Evolutionary conservation across 2,329 filamentous ascomycete genomes (phyloP), one percentile per base, ranked within the genome.

Genomic region (Colletotrichum sp.): DNA sequence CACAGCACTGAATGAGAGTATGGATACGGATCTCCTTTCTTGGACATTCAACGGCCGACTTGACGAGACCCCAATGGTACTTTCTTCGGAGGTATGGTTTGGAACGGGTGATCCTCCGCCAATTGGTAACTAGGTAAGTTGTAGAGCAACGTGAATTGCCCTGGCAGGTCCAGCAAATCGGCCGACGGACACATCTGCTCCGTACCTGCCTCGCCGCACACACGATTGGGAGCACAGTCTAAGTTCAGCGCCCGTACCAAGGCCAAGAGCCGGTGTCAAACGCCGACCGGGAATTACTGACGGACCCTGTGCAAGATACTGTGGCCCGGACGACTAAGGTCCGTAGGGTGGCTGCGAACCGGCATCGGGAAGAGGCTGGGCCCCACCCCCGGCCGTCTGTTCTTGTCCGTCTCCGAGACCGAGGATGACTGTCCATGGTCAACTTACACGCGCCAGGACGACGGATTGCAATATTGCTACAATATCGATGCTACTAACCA

Each of bases 191-290:
- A 43, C 38, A 43, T 18, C 1, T 43, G 38, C 38, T n/a, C 38
- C 18, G 9, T 6, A 10, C 18, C 0, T 12, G 9, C n/a, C 9
- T n/a, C 38, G 38, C 18, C 38, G 38, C 38, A 43, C 18, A 43
- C 43, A 0, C 9, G n/a, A 21, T 1, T 4, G n/a, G 43, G n/a
- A 2, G 6, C 18, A n/a, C 10, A 21, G n/a, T 13, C 6, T 48
- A 2, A 48, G 2, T 48, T 48, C 43, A 7, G 18, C 10, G n/a
- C 18, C 38, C 43, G 10, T 1, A 6, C 10, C n/a, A 48, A 21
- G n/a, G n/a, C n/a, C 43, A 21, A 48, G 43, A 48, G 43, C n/a
- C 43, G 43, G 10, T 12, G 43, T n/a, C 4, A 48, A 21, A 48
- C 3, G n/a, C n/a, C 43, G n/a, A 13, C 43, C 6, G 4, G 10